These are phyloP conservation scores for Trichoderma koningii DNA, from an alignment of 2,329 filamentous ascomycete species.

Conservation along the genomic window DNA sequence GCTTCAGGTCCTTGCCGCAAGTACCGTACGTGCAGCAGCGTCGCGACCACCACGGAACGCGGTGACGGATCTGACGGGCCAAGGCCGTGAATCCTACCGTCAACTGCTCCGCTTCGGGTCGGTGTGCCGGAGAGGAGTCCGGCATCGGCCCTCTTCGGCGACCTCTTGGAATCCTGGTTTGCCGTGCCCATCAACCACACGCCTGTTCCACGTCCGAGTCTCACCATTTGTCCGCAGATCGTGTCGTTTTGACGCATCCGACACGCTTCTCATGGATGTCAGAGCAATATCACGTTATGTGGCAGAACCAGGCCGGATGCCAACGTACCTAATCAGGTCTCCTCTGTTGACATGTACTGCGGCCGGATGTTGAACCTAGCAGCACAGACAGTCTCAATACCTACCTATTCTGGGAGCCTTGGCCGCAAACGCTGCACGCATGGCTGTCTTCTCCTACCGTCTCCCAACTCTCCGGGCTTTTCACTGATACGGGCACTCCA, in stretches of 20 bases:
- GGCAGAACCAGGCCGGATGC: background rate
- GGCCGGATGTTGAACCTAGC: too few species aligned
- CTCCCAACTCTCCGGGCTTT: background rate
- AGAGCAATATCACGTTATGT: too few species aligned
- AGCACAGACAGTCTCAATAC: background rate
- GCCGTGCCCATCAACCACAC: background rate
- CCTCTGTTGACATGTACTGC: background rate
- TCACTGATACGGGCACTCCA: background rate
- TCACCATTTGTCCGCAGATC: background rate
- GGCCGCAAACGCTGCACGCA: background rate
- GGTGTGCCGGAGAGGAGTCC: constrained; percentile 1
- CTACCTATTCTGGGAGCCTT: background rate
- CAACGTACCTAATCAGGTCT: background rate
- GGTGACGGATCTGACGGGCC: background rate
- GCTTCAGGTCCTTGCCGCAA: background rate
- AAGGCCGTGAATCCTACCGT: background rate
- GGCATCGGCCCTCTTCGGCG: constrained; percentile 8
- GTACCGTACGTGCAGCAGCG: background rate
- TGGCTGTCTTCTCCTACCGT: background rate
- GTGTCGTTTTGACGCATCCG: too few species aligned
- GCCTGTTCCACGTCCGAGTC: background rate
- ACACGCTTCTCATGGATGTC: too few species aligned
- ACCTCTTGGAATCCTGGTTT: background rate
- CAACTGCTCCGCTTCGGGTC: constrained; percentile 7
- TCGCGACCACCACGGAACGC: background rate